phyloP scores from a whole-genome alignment of 805 yeast genomes.

The Teunomyces barrocoloradensis region DNA sequence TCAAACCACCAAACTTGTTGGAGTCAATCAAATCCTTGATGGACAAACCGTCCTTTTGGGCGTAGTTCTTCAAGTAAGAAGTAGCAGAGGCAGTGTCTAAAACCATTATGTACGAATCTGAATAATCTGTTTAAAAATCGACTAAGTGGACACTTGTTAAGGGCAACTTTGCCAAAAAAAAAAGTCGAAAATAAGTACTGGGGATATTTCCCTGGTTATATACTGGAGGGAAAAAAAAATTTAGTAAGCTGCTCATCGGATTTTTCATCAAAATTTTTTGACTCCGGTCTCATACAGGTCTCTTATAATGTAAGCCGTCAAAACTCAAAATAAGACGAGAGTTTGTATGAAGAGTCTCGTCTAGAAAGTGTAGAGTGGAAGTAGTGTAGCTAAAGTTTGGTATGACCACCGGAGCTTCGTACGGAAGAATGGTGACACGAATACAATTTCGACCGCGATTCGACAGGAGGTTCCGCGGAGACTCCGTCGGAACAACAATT shows the following conservation, averaged over 20 bases:
- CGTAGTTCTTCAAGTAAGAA: constrained; percentile 62
- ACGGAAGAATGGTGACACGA: too few relatives aligned
- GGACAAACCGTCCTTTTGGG: constrained; percentile 79
- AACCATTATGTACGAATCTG: constrained; percentile 23
- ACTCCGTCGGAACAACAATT: not conserved
- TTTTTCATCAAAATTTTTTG: constrained; percentile 8
- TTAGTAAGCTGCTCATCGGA: constrained; percentile 4
- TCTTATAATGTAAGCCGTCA: not conserved
- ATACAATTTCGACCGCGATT: too few relatives aligned
- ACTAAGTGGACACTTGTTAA: constrained; percentile 7
- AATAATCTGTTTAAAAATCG: constrained; percentile 1
- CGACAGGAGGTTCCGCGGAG: not conserved
- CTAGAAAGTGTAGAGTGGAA: not conserved
- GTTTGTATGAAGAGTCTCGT: too few relatives aligned
- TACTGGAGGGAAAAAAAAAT: not conserved
- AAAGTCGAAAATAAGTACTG: constrained; percentile 16
- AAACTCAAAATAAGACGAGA: not conserved
- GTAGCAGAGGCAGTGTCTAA: constrained; percentile 58
- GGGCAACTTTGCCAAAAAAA: constrained; percentile 46
- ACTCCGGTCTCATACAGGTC: constrained; percentile 5
- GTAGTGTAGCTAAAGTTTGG: too few relatives aligned
- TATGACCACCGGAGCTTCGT: too few relatives aligned
- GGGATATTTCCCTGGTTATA: constrained; percentile 8
- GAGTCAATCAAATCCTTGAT: constrained; percentile 88
- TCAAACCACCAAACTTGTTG: constrained; percentile 86